Conservation (phyloP, 1,139 yeast species). For the Blastobotrys apis region DNA sequence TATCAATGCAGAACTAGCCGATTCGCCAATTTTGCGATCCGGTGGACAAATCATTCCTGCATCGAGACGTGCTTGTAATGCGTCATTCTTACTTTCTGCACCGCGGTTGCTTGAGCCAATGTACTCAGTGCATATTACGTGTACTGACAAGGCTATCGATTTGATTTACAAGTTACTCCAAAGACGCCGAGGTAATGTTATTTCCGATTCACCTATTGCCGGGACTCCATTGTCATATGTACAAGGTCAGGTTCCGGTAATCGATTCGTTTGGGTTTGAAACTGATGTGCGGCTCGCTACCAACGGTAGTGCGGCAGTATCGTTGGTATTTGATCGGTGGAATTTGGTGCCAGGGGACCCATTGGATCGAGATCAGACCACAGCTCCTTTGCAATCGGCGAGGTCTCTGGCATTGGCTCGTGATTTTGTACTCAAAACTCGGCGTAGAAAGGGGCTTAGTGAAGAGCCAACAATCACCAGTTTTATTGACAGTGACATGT, state of each 20-base stretch:
- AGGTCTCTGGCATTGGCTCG: conserved; percentile 67
- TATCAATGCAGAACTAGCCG: conserved; percentile 54
- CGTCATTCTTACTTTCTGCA: conserved; percentile 71
- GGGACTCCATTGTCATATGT: conserved; percentile 69
- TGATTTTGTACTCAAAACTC: conserved; percentile 83
- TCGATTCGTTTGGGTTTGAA: conserved; percentile 86
- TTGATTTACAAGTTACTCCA: conserved; percentile 51
- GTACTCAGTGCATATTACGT: conserved; percentile 57
- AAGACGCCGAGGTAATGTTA: conserved; percentile 65
- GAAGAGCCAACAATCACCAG: conserved; percentile 73
- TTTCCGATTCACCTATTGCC: conserved; percentile 52
- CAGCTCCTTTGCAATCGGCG: conserved; percentile 75
- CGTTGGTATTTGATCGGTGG: conserved; percentile 67
- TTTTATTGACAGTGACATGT: conserved; percentile 62
- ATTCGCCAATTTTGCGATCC: conserved; percentile 46
- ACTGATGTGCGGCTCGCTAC: conserved; percentile 76
- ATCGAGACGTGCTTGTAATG: conserved; percentile 77
- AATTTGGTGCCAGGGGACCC: conserved; percentile 88
- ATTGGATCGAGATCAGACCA: conserved; percentile 55
- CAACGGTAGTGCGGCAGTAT: conserved; percentile 73
- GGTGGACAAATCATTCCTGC: conserved; percentile 81
- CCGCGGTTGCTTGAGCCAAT: conserved; percentile 84
- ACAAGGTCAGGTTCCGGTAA: conserved; percentile 71
- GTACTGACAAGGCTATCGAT: conserved; percentile 46
- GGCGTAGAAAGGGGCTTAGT: conserved; percentile 71